A percentile compares a stretch with the other conserved stretches of the same genome.
phyloP scores from a whole-genome alignment of 495 filamentous ascomycete species.

The Immersiella caudata region DNA sequence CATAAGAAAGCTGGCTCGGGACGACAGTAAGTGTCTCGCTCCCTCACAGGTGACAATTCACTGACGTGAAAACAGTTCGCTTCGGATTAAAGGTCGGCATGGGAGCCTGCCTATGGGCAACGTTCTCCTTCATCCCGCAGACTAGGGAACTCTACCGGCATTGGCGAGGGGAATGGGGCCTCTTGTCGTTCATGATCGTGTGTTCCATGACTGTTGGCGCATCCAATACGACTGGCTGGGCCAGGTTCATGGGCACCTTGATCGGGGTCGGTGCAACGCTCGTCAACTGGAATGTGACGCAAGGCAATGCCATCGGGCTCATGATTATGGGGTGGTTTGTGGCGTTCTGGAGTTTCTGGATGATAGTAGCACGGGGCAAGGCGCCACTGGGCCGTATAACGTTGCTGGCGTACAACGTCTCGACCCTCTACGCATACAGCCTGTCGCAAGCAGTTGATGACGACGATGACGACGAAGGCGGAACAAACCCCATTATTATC shows the following conservation, averaged over 20 bases:
- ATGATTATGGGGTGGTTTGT: slow-evolving; percentile 79
- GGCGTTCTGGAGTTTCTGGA: slow-evolving; percentile 80
- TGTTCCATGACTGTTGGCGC: slow-evolving; percentile 97
- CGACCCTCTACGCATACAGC: slow-evolving; percentile 90
- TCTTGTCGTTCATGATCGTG: slow-evolving; percentile 96
- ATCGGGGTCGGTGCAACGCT: slow-evolving; percentile 77
- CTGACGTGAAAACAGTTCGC: slow-evolving; percentile 47
- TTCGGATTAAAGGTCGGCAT: slow-evolving; percentile 93
- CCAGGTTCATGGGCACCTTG: slow-evolving; percentile 86
- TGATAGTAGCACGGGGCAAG: slow-evolving; percentile 81
- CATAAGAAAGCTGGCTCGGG: slow-evolving; percentile 48
- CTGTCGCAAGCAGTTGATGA: slow-evolving; percentile 77
- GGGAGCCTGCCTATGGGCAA: slow-evolving; percentile 82
- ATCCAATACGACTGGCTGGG: slow-evolving; percentile 85
- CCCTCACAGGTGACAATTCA: slow-evolving; percentile 1
- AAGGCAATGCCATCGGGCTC: slow-evolving; percentile 71
- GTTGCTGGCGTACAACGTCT: slow-evolving; percentile 95
- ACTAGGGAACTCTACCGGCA: slow-evolving; percentile 80
- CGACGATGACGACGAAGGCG: slow-evolving; percentile 84
- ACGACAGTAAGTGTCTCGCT: slow-evolving; percentile 48
- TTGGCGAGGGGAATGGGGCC: slow-evolving; percentile 96
- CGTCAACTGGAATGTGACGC: slow-evolving; percentile 72
- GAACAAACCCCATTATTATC: slow-evolving; percentile 75
- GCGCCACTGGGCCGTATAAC: slow-evolving; percentile 91
- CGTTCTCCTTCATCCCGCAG: slow-evolving; percentile 78